A percentile compares a stretch with the other conserved stretches of the same genome.
Conservation (phyloP, 345 rosid species). For the Boechera retrofracta region DNA sequence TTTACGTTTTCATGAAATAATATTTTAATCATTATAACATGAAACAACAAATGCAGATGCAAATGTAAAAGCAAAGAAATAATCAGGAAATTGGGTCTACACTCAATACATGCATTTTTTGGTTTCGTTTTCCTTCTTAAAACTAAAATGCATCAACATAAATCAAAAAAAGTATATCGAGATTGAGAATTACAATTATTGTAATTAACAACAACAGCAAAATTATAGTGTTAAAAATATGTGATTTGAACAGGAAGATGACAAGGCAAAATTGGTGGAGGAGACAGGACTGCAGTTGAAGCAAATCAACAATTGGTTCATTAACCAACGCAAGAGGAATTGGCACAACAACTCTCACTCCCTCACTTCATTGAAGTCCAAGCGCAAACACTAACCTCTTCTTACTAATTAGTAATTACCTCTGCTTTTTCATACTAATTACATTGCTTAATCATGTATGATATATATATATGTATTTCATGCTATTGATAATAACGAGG, state of each 20-base stretch:
- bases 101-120: neutral
- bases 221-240: neutral
- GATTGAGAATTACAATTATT: neutral
- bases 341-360: conserved; percentile 98
- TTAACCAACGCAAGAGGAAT: conserved; percentile 96
- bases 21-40: too few species aligned
- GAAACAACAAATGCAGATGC: too few species aligned
- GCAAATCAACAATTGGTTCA: conserved; percentile 99
- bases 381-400: conserved; percentile 68
- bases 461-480: conserved; percentile 10
- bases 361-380: conserved; percentile 88
- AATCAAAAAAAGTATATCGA: neutral
- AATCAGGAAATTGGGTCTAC: neutral
- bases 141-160: neutral
- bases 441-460: conserved; percentile 34
- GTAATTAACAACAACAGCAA: neutral
- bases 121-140: neutral
- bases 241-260: conserved; percentile 76
- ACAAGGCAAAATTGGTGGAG: conserved; percentile 96
- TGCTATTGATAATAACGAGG: conserved; percentile 36
- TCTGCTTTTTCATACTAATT: conserved; percentile 32
- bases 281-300: conserved; percentile 97
- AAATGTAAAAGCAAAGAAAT: too few species aligned
- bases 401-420: conserved; percentile 24
- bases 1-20: too few species aligned